These are phyloP conservation scores for Papiliotrema laurentii DNA, from an alignment of 1,284 basidiomycete genomes.

Conservation along the genomic window DNA sequence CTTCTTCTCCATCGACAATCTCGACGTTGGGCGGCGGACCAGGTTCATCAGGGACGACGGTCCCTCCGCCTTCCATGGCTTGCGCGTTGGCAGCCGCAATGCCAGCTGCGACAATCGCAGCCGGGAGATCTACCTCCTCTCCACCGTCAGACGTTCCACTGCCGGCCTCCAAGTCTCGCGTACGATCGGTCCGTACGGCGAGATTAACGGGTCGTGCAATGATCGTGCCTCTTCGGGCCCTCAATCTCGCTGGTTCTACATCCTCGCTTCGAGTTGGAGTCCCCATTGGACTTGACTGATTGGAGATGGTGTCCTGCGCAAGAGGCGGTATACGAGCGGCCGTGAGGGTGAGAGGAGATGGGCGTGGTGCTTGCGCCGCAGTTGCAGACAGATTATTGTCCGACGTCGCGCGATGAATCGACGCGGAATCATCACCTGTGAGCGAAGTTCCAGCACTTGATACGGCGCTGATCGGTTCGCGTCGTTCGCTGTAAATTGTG, in stretches of 20 bases:
- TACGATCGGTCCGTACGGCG: conserved; percentile 22
- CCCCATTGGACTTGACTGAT: conserved; percentile 44
- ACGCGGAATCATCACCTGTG: conserved; percentile 24
- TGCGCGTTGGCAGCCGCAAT: conserved; percentile 35
- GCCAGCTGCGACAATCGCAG: conserved; percentile 33
- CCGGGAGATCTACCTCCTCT: conserved; percentile 34
- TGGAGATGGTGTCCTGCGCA: conserved; percentile 31
- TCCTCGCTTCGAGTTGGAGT: conserved; percentile 32
- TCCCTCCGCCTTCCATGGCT: conserved; percentile 26
- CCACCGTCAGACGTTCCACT: conserved; percentile 40
- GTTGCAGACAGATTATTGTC: conserved; percentile 28
- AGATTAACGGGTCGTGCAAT: conserved; percentile 37
- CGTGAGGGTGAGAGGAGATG: conserved; percentile 19
- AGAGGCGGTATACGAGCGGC: conserved; percentile 30
- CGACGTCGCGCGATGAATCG: conserved; percentile 34
- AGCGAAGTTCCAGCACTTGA: conserved; percentile 30
- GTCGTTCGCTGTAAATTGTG: conserved; percentile 6
- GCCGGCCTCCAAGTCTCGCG: conserved; percentile 18
- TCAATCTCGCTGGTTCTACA: conserved; percentile 19
- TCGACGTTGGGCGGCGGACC: conserved; percentile 27
- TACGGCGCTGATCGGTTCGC: conserved; percentile 22
- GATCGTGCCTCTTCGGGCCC: conserved; percentile 35
- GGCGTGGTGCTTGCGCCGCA: conserved; percentile 12
- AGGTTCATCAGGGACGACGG: conserved; percentile 20
- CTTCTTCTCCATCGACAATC: conserved; percentile 18